Percentiles rank a stretch among this genome's conserved stretches.
Conservation (phyloP, 768 basidiomycete species). For the Boletus bicolor region DNA sequence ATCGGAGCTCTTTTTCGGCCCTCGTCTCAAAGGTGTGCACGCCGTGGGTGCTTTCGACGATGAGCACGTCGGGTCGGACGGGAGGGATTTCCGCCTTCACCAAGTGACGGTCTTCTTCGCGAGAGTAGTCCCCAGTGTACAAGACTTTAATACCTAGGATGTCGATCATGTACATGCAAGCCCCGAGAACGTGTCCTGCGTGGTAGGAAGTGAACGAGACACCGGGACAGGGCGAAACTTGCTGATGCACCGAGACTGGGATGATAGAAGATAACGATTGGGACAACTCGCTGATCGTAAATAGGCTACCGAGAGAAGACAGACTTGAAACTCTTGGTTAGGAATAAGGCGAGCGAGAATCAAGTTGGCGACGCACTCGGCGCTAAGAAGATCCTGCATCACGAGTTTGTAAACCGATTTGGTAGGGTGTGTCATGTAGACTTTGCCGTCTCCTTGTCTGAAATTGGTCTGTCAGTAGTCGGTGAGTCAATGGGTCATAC, state of each 20-base stretch:
- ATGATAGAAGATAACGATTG: conserved; percentile 81
- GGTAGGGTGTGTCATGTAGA: conserved; percentile 99
- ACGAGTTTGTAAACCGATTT: conserved; percentile 97
- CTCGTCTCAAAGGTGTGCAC: conserved; percentile 85
- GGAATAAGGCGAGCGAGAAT: not conserved
- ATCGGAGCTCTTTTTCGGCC: conserved; percentile 86
- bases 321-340: conserved; percentile 33
- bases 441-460: conserved; percentile 89
- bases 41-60: conserved; percentile 95
- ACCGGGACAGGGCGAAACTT: conserved; percentile 86
- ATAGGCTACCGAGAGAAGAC: conserved; percentile 69
- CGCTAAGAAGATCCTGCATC: conserved; percentile 96
- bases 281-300: conserved; percentile 71
- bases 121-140: conserved; percentile 96
- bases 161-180: conserved; percentile 96
- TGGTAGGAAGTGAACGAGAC: conserved; percentile 95
- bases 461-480: conserved; percentile 80
- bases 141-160: conserved; percentile 91
- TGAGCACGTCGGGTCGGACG: conserved; percentile 86
- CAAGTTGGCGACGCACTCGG: conserved; percentile 55
- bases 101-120: conserved; percentile 94
- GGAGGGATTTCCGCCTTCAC: conserved; percentile 94
- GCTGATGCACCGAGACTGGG: conserved; percentile 85
- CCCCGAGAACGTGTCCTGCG: conserved; percentile 94
- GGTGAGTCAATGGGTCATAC: not conserved